These are phyloP conservation scores for Vigna nakashimae DNA, from an alignment of 306 rosid genomes.

Conservation along the genomic window DNA sequence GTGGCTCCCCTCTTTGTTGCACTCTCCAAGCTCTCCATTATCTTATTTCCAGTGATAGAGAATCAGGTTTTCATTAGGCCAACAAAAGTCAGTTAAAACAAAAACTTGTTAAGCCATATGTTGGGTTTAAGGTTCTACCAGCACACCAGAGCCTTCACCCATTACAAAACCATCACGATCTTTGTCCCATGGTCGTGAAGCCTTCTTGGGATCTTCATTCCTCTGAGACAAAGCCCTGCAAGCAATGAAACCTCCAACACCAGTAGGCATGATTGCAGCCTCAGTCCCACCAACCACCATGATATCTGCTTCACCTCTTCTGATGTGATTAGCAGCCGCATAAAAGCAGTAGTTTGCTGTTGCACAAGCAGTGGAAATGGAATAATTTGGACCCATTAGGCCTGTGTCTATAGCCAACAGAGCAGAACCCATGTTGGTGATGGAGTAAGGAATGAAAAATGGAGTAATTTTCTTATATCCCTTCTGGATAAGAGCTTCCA, in stretches of 20 bases:
- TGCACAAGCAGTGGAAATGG: slow-evolving; percentile 87
- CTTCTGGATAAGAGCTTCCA: slow-evolving; percentile 55
- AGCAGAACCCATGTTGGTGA: slow-evolving; percentile 74
- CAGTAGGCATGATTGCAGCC: slow-evolving; percentile 59
- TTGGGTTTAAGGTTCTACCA: slow-evolving; percentile 48
- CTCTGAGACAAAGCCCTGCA: slow-evolving; percentile 81
- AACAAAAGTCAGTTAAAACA: neutral
- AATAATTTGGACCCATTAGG: slow-evolving; percentile 75
- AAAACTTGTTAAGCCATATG: neutral
- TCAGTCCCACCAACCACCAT: slow-evolving; percentile 83
- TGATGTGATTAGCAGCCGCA: slow-evolving; percentile 75
- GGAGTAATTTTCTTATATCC: slow-evolving; percentile 66
- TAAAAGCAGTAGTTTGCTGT: slow-evolving; percentile 71
- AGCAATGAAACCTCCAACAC: slow-evolving; percentile 75
- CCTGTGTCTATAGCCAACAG: slow-evolving; percentile 76
- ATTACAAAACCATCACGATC: slow-evolving; percentile 78
- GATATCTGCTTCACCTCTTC: slow-evolving; percentile 80
- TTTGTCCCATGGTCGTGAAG: slow-evolving; percentile 84
- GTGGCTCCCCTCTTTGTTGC: slow-evolving; percentile 70
- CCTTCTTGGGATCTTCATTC: slow-evolving; percentile 66
- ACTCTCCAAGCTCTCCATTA: slow-evolving; percentile 81
- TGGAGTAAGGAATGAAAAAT: slow-evolving; percentile 64
- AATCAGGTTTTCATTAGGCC: slow-evolving; percentile 1
- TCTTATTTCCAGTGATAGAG: slow-evolving; percentile 37
- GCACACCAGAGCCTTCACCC: slow-evolving; percentile 81